Base-by-base conservation (phyloP, 768 basidiomycete species). In the Kwoniella mangroviensis region DNA sequence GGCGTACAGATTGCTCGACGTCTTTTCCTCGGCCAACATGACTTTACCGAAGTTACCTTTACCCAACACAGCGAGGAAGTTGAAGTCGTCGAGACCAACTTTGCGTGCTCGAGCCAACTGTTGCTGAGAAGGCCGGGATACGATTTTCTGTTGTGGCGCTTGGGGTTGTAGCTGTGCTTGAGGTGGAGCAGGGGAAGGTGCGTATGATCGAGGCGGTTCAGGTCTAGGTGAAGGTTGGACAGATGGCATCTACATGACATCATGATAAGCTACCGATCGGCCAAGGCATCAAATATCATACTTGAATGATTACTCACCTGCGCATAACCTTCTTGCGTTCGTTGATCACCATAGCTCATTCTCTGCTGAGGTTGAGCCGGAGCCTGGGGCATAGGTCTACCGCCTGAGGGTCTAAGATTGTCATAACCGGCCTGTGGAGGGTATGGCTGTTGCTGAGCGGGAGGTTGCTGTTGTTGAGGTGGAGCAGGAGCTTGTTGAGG, bases 21-120 rank as follows among this genome's bases (percentile, higher is more conserved):
- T 90, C 88, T 99, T 99, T 87, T 99, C 97, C 84, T 99, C 97
- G 11, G 97, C 97, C 69, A 99, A 85, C 97, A 99, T 99, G 84
- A 99, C 97, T 84, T 99, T 99, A 67, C 97, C 97, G 80, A 99
- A 99, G 84, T 98, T 99, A 77, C 97, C 97, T 85, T 98, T 98
- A 60, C 97, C 97, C 45, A 99, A 88, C 17, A 99, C 97, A 26
- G 97, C 94, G 65, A 99, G 85, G 87, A 99, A 98, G 79, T 98
- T 98, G 87, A 99, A 99, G 82, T 98, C 97, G 81, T 98, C 95
- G 49, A 99, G 86, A 1, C 95, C 94, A 71, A 99, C 92, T 83
- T 95, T 96, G 63, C 94, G 71, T 60, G 74, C 75, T 41, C 79
- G 42, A 41, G 66, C 21, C 12, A 60, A n/a, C 10, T 15, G 19